phyloP scores from a whole-genome alignment of 2,329 filamentous ascomycete genomes.

The Fusarium secorum region DNA sequence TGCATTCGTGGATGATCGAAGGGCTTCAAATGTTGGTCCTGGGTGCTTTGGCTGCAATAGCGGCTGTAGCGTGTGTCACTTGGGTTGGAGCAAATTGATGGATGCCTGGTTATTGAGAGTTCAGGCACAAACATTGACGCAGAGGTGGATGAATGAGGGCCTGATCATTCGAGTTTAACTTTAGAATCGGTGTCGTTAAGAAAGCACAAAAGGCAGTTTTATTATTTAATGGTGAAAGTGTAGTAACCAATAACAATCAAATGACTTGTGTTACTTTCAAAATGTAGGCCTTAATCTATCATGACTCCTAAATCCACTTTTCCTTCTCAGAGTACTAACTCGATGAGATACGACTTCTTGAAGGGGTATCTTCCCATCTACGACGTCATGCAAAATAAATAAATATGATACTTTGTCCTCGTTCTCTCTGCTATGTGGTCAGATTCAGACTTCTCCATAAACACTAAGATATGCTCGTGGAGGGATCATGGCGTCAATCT shows the following conservation, averaged over 20 bases:
- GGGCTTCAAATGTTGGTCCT: constrained; percentile 48
- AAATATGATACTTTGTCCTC: too few relatives aligned
- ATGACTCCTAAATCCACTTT: too few relatives aligned
- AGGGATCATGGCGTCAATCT: not conserved
- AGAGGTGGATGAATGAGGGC: not conserved
- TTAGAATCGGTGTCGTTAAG: not conserved
- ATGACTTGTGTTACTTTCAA: accelerated
- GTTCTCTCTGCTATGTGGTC: too few relatives aligned
- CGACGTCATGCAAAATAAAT: not conserved
- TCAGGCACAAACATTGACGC: not conserved
- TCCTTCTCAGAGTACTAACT: too few relatives aligned
- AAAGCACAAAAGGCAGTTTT: not conserved
- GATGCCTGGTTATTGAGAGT: accelerated
- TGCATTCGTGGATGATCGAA: constrained; percentile 40
- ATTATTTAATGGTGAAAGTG: accelerated
- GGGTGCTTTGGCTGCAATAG: constrained; percentile 45
- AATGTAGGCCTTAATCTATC: not conserved
- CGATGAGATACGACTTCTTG: too few relatives aligned
- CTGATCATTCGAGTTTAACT: not conserved
- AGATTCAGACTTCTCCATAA: accelerated
- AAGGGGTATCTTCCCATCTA: accelerated
- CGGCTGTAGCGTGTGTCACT: constrained; percentile 44
- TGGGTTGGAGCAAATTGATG: constrained; percentile 27
- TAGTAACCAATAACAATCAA: not conserved
- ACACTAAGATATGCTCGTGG: accelerated